Evolutionary conservation across 176 grass and related monocot species (phyloP), one percentile per base, ranked within the genome.

Genomic region (Luzula sylvatica): DNA sequence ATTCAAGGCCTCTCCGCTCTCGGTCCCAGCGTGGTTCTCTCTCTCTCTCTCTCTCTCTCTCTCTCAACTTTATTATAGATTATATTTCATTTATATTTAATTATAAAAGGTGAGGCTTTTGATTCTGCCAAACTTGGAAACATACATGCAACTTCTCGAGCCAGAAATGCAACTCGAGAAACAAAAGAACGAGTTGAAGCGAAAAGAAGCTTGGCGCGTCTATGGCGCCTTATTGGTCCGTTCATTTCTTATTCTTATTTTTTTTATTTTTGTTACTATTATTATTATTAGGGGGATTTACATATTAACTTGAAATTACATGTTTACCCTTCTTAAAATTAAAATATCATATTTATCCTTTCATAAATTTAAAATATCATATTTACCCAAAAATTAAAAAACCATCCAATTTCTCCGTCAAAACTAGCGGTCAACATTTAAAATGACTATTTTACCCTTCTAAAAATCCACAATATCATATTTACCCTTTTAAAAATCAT

Each of bases 181-280:
- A 44, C 92, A 96, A 59, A 82, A 74, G 79, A 96, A 96, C 68
- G 92, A 89, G 61, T 71, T 80, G 74, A 96, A 89, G 59, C 78
- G 92, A 53, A 96, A 86, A 62, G 85, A 96, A 72, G 92, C 84
- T 68, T 96, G 92, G 77, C 92, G 68, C 76, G 92, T 96, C 65
- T 82, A 89, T 60, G 74, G 74, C 76, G 77, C 85, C 49, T 56
- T 96, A 46, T 38, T 86, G 83, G 89, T 95, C 42, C 72, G 65
- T 68, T 55, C 42, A 12, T 30, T 35, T 65, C 26, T 16, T 50
- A n/a, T n/a, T n/a, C n/a, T n/a, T n/a, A n/a, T n/a, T n/a, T n/a
- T n/a, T n/a, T n/a, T n/a, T n/a, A n/a, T n/a, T n/a, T n/a, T n/a
- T n/a, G n/a, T n/a, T n/a, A n/a, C n/a, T n/a, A n/a, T n/a, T n/a